Evolutionary conservation across 306 rosid genomes (phyloP), one percentile per base, ranked within the genome.

Genomic region (Pterocarpus macrocarpus): DNA sequence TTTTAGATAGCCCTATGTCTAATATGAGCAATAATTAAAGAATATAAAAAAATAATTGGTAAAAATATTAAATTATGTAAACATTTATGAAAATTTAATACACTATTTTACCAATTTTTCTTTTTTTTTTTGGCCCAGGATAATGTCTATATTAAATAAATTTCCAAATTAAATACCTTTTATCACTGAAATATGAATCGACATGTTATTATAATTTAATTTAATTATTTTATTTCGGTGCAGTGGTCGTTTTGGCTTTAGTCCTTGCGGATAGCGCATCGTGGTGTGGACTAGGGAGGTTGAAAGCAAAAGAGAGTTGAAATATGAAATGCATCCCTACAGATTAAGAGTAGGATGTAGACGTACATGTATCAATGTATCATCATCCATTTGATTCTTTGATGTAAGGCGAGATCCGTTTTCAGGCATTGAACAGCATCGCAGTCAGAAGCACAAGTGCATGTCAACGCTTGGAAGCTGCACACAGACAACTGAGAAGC

Each of bases 401-500:
- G 88, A 69, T 77, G 94, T 77, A 76, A 84, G 77, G 64, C 22
- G 78, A 89, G 90, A 90, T 87, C 87, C 83, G 88, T 5, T 62
- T 73, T 84, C 88, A 80, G 90, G 82, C 74, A 72, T 70, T 38
- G 45, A 73, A 66, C 64, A 69, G 77, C 73, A 77, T 28, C 64
- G 38, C 36, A 63, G 82, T 70, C 89, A 87, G 76, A 75, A 76
- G 55, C 80, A 84, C 83, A 81, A 81, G 71, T 85, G 90, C 92
- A 91, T 85, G 94, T 91, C 97, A 88, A 87, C 94, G 88, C 83
- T 82, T 66, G 86, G 85, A 79, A 85, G 50, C 71, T 66, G 41
- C 35, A 73, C 67, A 22, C 67, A 36, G 81, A 11, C 56, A 41
- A 70, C 49, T 22, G 49, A 44, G 34, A n/a, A 14, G 64, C 77